Conservation (phyloP, 306 rosid species). For the Mimosa pudica region DNA sequence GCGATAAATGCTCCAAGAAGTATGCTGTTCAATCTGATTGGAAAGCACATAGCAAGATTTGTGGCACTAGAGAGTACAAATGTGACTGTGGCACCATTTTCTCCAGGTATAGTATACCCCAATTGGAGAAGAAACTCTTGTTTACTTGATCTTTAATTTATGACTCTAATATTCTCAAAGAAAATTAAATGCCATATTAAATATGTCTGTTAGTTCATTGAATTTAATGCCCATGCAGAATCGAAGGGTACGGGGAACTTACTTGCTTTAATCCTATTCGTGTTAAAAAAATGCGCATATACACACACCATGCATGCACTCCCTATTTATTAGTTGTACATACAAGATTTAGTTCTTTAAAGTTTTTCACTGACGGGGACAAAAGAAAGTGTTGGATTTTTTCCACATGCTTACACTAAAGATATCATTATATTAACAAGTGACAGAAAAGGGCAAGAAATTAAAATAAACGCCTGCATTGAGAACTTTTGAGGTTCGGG, state of each 20-base stretch:
- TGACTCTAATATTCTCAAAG: background rate
- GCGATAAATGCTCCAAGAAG: slow-evolving; percentile 47
- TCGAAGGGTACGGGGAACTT: background rate
- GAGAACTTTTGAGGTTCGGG: background rate
- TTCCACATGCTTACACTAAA: background rate
- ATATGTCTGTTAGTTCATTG: slow-evolving; percentile 1
- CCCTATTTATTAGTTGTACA: background rate
- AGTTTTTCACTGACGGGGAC: background rate
- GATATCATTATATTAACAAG: background rate
- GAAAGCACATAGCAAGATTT: slow-evolving; percentile 89
- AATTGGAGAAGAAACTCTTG: background rate
- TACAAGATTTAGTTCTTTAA: background rate
- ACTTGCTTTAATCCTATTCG: background rate
- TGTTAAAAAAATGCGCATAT: background rate
- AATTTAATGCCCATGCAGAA: slow-evolving; percentile 27
- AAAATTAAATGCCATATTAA: slow-evolving; percentile 27
- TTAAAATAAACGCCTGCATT: background rate
- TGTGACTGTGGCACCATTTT: slow-evolving; percentile 52
- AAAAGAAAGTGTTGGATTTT: background rate
- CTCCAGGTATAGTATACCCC: slow-evolving; percentile 66
- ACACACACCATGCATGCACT: background rate
- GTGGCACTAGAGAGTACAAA: slow-evolving; percentile 83
- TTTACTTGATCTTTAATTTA: background rate
- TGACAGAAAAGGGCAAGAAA: background rate
- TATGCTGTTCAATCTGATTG: slow-evolving; percentile 94